Evolutionary conservation across 2,329 filamentous ascomycete species (phyloP).

Genomic region (Colletotrichum somersetense): DNA sequence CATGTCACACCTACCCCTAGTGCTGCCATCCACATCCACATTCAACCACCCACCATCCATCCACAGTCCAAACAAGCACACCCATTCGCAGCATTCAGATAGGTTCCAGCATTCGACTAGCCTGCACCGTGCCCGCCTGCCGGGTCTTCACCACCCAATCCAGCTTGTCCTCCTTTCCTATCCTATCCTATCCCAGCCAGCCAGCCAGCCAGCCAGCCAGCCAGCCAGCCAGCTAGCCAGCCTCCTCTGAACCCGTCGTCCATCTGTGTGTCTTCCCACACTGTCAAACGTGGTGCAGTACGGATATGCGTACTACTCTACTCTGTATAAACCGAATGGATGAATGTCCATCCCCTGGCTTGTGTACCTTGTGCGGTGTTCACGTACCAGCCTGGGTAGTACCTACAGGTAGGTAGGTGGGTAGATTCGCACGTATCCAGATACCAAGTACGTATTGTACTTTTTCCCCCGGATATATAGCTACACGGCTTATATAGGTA

Average conservation of each 20-base stretch:
- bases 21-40: conserved; percentile 1
- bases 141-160: conserved; percentile 35
- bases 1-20: not conserved
- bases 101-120: conserved; percentile 12
- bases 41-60: conserved; percentile 1
- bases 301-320: not conserved
- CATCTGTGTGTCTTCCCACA: conserved; percentile 1
- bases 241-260: conserved; percentile 4
- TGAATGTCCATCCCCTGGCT: not conserved
- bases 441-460: no score
- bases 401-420: no score
- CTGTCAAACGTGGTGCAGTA: conserved; percentile 4
- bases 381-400: no score
- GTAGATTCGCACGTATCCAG: no score
- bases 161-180: conserved; percentile 26
- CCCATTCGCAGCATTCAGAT: not conserved
- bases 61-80: conserved; percentile 13
- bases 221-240: not conserved
- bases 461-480: no score
- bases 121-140: conserved; percentile 26
- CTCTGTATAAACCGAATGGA: not conserved
- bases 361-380: not conserved
- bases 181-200: not conserved
- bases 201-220: not conserved
- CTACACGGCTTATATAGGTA: no score